phyloP scores from a whole-genome alignment of 148 eudicot genomes.

The Camellia sinensis region DNA sequence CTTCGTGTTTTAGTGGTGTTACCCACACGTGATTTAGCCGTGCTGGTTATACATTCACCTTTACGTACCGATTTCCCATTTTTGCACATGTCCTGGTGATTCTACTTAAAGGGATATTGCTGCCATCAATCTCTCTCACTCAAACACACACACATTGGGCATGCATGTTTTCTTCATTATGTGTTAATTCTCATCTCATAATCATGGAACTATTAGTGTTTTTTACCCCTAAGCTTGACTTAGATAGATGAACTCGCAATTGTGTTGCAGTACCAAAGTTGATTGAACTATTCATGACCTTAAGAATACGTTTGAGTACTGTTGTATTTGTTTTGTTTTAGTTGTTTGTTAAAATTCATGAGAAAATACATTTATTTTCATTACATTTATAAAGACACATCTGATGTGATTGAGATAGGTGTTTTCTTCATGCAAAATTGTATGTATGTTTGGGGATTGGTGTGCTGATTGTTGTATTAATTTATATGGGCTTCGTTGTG shows the following conservation, averaged over 20 bases:
- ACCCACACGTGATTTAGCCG: conserved; percentile 90
- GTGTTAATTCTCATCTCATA: neutral
- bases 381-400: no score
- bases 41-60: conserved; percentile 54
- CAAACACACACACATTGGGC: neutral
- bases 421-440: no score
- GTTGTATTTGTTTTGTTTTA: neutral
- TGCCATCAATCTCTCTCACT: neutral
- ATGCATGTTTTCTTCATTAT: neutral
- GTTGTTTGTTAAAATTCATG: neutral
- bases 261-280: neutral
- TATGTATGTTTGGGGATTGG: no score
- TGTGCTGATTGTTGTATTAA: no score
- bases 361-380: neutral
- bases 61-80: neutral
- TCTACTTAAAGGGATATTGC: neutral
- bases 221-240: neutral
- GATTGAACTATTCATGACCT: neutral
- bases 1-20: conserved; percentile 86
- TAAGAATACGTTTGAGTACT: neutral
- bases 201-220: neutral
- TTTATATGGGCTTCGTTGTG: no score
- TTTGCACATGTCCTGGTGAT: neutral
- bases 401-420: no score
- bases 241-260: neutral